Base-by-base conservation (phyloP, 805 yeast species). In the Lipomyces yamadae region DNA sequence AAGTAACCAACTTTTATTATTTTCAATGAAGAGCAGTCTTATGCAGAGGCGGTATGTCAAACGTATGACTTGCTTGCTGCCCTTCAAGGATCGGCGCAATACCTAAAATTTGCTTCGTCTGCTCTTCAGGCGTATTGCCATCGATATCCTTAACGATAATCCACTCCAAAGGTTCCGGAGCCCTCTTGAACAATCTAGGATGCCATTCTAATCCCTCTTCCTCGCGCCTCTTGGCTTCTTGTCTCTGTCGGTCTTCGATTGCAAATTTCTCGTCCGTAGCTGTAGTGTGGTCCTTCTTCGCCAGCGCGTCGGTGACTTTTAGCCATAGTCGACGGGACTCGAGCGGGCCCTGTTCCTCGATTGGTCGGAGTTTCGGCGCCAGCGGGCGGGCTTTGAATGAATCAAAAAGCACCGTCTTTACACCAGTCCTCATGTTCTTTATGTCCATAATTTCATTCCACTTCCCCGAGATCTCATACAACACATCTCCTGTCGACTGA, bases 211-310 rank as follows among this genome's bases (percentile, higher is more conserved):
- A 88, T 13, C 94, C 96, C 59, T 88, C 89, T 71, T 89, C 97
- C 24, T 80, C 78, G 72, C 98, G 84, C 73, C 86, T 83, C 76
- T 87, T 89, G 15, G 97, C 92, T 54, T 81, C 78, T 24, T 79
- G 79, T 76, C 99, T 85, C 79, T 95, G 99, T n/a, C 82, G 83
- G 68, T 91, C 90, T 79, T 95, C 99, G 63, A 95, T 91, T 72
- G 86, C 85, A 75, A 82, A 89, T 78, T 95, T 95, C 75, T 92
- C 97, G 37, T 87, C 89, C 0, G 99, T 95, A 0, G 98, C 98
- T 2, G 81, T 80, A 18, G 81, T 83, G 77, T 95, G 99, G 76
- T 95, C 86, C 70, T 97, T 84, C 50, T 81, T 76, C 2, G 89
- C 89, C n/a, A 95, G 81, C 0, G 97, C 98, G 69, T 86, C 86